phyloP scores from a whole-genome alignment of 139 green algal genomes.

The Chlamydomonas sp. region DNA sequence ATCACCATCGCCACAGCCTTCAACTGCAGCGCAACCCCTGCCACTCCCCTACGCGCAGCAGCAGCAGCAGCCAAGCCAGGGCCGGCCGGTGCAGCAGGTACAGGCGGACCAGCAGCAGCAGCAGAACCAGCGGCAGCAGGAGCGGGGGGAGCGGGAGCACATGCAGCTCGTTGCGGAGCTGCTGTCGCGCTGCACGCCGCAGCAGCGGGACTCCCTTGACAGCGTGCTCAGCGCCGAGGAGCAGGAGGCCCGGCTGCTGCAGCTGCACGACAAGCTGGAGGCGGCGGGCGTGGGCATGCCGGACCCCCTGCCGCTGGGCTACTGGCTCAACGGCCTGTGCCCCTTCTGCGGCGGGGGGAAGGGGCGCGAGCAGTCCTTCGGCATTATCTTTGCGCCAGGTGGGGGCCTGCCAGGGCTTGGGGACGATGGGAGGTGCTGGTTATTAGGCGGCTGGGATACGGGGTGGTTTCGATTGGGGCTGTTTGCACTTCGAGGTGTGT shows the following conservation, averaged over 20 bases:
- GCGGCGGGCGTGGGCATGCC: conserved; percentile 13
- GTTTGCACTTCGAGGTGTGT: neutral
- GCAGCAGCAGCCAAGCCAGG: too few species aligned
- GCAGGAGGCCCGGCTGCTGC: neutral
- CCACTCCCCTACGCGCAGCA: too few species aligned
- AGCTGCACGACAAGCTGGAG: conserved; percentile 15
- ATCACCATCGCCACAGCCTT: too few species aligned
- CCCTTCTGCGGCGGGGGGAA: conserved; percentile 15
- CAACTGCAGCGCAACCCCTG: too few species aligned
- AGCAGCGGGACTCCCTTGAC: too few species aligned
- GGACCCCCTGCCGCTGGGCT: neutral
- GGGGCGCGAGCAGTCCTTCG: conserved; percentile 11
- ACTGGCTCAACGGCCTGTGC: neutral
- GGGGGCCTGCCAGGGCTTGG: neutral
- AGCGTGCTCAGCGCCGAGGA: neutral
- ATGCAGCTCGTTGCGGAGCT: too few species aligned
- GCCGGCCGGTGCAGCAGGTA: too few species aligned
- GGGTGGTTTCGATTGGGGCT: neutral
- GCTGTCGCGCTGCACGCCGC: too few species aligned
- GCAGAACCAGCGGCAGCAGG: too few species aligned
- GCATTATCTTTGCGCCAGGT: neutral
- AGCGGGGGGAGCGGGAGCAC: too few species aligned
- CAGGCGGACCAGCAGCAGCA: too few species aligned
- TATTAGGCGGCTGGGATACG: neutral
- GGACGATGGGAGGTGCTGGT: neutral